Evolutionary conservation across 31 red algal species (phyloP).

Genomic region (Asparagopsis taxiformis): DNA sequence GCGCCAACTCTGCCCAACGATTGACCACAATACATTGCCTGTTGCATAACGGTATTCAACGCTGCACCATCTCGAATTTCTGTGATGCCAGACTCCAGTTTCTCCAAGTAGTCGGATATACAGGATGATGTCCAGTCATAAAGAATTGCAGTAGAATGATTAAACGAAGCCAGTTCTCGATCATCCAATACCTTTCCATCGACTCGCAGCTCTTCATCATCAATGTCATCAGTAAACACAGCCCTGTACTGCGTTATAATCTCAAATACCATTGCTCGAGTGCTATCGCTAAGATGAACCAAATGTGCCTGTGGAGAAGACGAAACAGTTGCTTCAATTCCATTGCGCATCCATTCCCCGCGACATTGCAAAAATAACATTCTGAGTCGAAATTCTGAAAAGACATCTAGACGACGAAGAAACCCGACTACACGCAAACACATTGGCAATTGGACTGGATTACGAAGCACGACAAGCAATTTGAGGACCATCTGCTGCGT

Average conservation of each 20-base stretch:
- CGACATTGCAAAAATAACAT: constrained; percentile 91
- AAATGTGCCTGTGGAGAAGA: constrained; percentile 45
- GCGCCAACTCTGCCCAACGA: constrained; percentile 89
- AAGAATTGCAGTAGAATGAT: constrained; percentile 53
- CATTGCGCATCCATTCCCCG: constrained; percentile 76
- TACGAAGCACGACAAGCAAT: constrained; percentile 61
- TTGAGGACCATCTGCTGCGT: constrained; percentile 72
- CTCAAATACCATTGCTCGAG: constrained; percentile 80
- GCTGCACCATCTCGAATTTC: constrained; percentile 74
- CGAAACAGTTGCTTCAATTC: constrained; percentile 49
- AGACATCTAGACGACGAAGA: constrained; percentile 67
- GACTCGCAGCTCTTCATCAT: too few relatives aligned
- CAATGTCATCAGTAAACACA: constrained; percentile 65
- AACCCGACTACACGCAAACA: constrained; percentile 82
- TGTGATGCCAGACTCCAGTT: constrained; percentile 51
- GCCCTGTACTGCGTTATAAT: constrained; percentile 89
- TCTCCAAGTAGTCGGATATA: constrained; percentile 57
- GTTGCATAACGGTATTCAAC: constrained; percentile 76
- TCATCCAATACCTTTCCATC: too few relatives aligned
- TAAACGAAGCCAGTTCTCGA: background rate
- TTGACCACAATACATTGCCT: constrained; percentile 89
- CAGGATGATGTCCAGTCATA: constrained; percentile 68
- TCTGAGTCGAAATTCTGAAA: constrained; percentile 73
- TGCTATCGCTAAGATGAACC: constrained; percentile 76
- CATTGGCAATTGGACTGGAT: constrained; percentile 68